Conservation (phyloP, 1,284 basidiomycete genomes). For the Moesziomyces antarcticus region DNA sequence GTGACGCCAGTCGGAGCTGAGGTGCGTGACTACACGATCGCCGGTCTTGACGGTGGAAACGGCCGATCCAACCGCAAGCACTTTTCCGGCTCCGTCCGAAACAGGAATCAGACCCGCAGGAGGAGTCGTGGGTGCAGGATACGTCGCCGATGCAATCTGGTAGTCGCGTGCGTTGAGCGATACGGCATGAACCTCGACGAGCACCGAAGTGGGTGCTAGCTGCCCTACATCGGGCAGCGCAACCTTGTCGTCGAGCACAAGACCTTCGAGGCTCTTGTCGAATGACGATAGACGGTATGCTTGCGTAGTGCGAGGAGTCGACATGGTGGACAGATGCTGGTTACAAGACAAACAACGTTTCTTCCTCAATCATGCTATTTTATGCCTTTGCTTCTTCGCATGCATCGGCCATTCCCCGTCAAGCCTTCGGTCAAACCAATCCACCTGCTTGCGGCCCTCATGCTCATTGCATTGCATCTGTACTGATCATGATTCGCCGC, state of each 20-base stretch:
- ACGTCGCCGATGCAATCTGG: constrained; percentile 39
- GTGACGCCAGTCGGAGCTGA: constrained; percentile 28
- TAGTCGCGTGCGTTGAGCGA: constrained; percentile 47
- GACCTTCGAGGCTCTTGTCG: constrained; percentile 24
- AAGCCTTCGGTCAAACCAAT: too few species aligned
- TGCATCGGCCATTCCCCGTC: too few species aligned
- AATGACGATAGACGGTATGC: constrained; percentile 31
- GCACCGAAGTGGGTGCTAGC: constrained; percentile 14
- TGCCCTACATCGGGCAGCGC: constrained; percentile 12
- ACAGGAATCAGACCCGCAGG: constrained; percentile 25
- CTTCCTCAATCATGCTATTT: too few species aligned
- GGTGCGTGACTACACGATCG: constrained; percentile 34
- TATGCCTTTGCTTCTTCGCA: too few species aligned
- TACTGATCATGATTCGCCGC: too few species aligned
- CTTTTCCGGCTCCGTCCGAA: constrained; percentile 36
- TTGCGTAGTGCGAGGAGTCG: constrained; percentile 15
- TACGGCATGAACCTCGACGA: constrained; percentile 38
- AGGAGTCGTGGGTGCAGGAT: constrained; percentile 29
- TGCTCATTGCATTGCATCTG: too few species aligned
- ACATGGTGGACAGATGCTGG: constrained; percentile 6
- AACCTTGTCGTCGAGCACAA: constrained; percentile 16
- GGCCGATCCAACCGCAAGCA: constrained; percentile 15
- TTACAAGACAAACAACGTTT: too few species aligned
- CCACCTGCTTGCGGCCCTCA: too few species aligned
- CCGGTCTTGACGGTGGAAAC: constrained; percentile 27